These are phyloP conservation scores for Acacia concinna DNA, from an alignment of 331 rosid genomes.

Conservation along the genomic window DNA sequence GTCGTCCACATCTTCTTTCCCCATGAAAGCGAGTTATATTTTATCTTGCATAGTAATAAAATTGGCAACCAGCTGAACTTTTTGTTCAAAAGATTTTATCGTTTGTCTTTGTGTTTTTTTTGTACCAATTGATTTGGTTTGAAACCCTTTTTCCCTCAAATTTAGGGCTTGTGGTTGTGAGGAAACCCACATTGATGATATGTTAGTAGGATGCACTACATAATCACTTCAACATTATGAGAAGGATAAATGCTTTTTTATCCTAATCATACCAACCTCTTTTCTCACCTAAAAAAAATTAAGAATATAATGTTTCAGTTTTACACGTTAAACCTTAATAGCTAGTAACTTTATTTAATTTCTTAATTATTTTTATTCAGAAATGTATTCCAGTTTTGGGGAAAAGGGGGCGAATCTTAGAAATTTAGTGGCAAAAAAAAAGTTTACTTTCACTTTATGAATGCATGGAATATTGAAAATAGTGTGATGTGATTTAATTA, in stretches of 20 bases:
- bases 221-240: slow-evolving; percentile 14
- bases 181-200: slow-evolving; percentile 32
- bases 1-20: background rate
- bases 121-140: slow-evolving; percentile 35
- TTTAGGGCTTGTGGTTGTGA: slow-evolving; percentile 52
- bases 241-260: background rate
- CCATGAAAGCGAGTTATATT: slow-evolving; percentile 19
- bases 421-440: background rate
- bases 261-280: slow-evolving; percentile 8
- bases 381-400: background rate
- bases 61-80: slow-evolving; percentile 46
- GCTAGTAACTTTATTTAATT: background rate
- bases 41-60: slow-evolving; percentile 22
- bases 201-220: slow-evolving; percentile 30
- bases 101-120: slow-evolving; percentile 42
- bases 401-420: background rate
- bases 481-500: background rate
- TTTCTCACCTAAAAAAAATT: background rate
- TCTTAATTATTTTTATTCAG: background rate
- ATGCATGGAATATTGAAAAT: background rate
- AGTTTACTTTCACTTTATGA: background rate
- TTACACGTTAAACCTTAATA: background rate
- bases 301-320: background rate
- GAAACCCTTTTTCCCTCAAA: slow-evolving; percentile 49
- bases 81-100: slow-evolving; percentile 32